Conservation (phyloP, 73 alveolate genomes). For the Symbiodinium natans region DNA sequence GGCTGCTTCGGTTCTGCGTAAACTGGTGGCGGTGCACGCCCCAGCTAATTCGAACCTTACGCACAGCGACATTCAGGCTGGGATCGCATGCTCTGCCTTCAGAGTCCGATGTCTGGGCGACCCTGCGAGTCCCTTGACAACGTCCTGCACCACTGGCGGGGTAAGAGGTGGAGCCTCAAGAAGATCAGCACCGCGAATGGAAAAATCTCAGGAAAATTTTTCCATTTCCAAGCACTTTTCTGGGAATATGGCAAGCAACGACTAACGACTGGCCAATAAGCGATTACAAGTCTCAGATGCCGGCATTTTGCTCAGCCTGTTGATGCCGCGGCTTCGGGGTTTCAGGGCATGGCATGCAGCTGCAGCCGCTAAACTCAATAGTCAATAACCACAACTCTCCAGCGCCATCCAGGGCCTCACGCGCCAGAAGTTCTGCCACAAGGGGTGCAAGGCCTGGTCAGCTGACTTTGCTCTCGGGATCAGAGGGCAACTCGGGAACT, state of each 20-base stretch:
- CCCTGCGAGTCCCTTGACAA: slow-evolving; percentile 62
- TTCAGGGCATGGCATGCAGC: not conserved
- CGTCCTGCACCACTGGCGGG: slow-evolving; percentile 80
- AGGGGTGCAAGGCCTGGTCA: slow-evolving; percentile 61
- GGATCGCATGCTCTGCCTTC: no score
- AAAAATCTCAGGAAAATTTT: no score
- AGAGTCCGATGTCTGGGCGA: not conserved
- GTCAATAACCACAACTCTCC: no score
- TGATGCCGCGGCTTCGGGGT: not conserved
- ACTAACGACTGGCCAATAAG: no score
- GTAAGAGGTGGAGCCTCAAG: slow-evolving; percentile 89
- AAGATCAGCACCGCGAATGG: no score
- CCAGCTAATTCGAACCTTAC: slow-evolving; percentile 68
- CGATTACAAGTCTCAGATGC: not conserved
- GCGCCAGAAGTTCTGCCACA: slow-evolving; percentile 54
- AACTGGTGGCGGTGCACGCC: slow-evolving; percentile 66
- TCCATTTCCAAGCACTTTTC: no score
- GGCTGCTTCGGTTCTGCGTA: slow-evolving; percentile 31
- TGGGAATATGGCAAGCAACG: no score
- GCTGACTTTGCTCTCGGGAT: not conserved
- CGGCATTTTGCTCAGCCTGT: slow-evolving; percentile 54
- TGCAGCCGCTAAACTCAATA: no score
- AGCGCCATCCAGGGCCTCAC: no score
- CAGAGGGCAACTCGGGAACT: not conserved
- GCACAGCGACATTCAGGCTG: not conserved